Percentiles rank a stretch among this genome's conserved stretches.
phyloP scores from a whole-genome alignment of 2,329 filamentous ascomycete genomes.

The Colletotrichum falcatum region DNA sequence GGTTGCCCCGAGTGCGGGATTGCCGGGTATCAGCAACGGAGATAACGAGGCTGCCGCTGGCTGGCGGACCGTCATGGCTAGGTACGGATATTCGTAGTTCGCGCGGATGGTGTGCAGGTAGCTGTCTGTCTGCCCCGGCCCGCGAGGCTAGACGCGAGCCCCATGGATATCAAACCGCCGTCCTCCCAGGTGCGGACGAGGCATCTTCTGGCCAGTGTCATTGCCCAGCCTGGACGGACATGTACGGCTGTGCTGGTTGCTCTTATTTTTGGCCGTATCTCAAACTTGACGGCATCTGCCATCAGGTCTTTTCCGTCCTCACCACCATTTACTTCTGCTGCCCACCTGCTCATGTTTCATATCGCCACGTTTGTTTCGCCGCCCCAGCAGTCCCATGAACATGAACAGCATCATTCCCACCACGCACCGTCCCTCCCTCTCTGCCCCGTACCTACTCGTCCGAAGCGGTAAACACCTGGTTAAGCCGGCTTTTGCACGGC shows the following conservation, averaged over 20 bases:
- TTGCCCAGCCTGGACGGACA: neutral
- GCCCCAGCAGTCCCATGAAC: conserved; percentile 25
- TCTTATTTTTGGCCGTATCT: conserved; percentile 32
- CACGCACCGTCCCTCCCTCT: conserved; percentile 36
- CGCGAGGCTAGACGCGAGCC: conserved; percentile 15
- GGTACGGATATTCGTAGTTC: too few species aligned
- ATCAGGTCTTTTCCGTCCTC: conserved; percentile 27
- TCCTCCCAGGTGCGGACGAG: conserved; percentile 30
- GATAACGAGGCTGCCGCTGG: conserved; percentile 21
- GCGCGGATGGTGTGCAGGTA: conserved; percentile 10
- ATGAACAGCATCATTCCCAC: conserved; percentile 24
- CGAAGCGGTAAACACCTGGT: conserved; percentile 33
- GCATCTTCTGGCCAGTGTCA: conserved; percentile 18
- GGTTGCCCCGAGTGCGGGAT: conserved; percentile 25
- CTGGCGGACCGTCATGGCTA: neutral
- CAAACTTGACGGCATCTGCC: conserved; percentile 40
- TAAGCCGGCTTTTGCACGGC: conserved; percentile 32
- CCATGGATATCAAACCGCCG: conserved; percentile 31
- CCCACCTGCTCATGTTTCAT: conserved; percentile 40
- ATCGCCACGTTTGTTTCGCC: conserved; percentile 39
- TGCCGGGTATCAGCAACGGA: conserved; percentile 12
- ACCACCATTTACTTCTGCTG: conserved; percentile 27
- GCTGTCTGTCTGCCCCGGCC: too few species aligned
- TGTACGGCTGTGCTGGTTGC: neutral
- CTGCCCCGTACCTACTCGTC: conserved; percentile 26